Percentiles rank a stretch among this genome's conserved stretches.
Evolutionary conservation across 2,329 filamentous ascomycete genomes (phyloP).

Genomic region (Domatiomyces catenatus): DNA sequence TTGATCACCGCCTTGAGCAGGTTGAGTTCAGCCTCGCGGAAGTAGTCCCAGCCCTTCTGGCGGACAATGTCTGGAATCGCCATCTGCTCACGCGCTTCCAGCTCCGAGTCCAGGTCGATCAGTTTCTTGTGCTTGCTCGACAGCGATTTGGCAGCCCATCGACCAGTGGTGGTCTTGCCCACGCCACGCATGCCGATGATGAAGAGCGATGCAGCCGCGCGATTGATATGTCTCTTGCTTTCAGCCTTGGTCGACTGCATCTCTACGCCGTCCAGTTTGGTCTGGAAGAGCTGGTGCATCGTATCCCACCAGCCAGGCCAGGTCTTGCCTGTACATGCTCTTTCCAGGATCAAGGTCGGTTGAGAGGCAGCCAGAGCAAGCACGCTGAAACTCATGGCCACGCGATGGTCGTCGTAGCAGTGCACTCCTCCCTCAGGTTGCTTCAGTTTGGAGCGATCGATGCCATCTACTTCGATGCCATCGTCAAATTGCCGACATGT

Average conservation of each 20-base stretch:
- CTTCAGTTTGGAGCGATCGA: conserved; percentile 34
- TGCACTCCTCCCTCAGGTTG: conserved; percentile 55
- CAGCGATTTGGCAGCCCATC: conserved; percentile 64
- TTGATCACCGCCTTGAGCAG: conserved; percentile 59
- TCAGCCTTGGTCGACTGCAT: conserved; percentile 24
- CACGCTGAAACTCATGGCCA: conserved; percentile 97
- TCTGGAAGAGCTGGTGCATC: conserved; percentile 61
- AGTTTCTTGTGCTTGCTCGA: conserved; percentile 65
- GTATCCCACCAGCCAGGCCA: conserved; percentile 99
- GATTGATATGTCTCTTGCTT: conserved; percentile 25
- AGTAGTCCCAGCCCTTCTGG: conserved; percentile 69
- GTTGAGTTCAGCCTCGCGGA: conserved; percentile 62
- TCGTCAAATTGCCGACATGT: conserved; percentile 77
- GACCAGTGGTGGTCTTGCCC: conserved; percentile 85
- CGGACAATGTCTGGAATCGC: conserved; percentile 78
- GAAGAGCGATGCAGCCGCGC: conserved; percentile 55
- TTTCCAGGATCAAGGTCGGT: conserved; percentile 66
- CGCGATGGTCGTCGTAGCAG: conserved; percentile 94
- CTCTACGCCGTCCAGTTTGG: conserved; percentile 62
- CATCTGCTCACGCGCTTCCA: conserved; percentile 58
- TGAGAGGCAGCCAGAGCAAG: conserved; percentile 56
- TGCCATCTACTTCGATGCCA: conserved; percentile 58
- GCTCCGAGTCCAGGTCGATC: conserved; percentile 72
- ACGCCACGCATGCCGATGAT: conserved; percentile 96
- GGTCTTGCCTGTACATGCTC: conserved; percentile 89